Evolutionary conservation across 2,329 filamentous ascomycete genomes (phyloP).

Genomic region (Apiospora pterosperma): DNA sequence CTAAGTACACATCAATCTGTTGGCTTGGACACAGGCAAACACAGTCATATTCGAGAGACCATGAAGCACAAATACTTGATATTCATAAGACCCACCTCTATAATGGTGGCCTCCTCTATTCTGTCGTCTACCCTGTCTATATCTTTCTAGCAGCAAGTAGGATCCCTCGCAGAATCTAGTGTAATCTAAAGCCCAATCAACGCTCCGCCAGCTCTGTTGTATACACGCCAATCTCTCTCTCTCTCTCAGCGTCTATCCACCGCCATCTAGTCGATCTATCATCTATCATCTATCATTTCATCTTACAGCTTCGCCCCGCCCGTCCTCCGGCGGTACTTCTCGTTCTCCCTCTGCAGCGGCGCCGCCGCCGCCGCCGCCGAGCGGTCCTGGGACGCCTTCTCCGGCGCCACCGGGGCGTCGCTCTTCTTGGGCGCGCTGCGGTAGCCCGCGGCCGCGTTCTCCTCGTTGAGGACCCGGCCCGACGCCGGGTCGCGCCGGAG

Average conservation of each 20-base stretch:
- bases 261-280: neutral
- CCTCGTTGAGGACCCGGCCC: slow-evolving; percentile 51
- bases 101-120: neutral
- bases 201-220: neutral
- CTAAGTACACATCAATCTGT: no score
- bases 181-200: neutral
- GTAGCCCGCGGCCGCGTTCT: slow-evolving; percentile 47
- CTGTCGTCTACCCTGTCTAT: neutral
- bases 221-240: neutral
- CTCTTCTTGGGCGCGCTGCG: slow-evolving; percentile 51
- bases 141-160: neutral
- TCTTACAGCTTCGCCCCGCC: slow-evolving; percentile 35
- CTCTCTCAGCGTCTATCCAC: neutral
- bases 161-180: neutral
- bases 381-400: slow-evolving; percentile 25
- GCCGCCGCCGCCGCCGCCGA: slow-evolving; percentile 35
- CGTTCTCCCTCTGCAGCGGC: slow-evolving; percentile 34
- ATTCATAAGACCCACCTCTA: neutral
- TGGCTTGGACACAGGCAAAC: no score
- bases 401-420: slow-evolving; percentile 35
- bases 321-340: slow-evolving; percentile 24
- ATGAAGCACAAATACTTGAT: neutral
- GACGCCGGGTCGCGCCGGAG: slow-evolving; percentile 51
- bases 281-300: neutral
- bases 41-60: neutral